Base-by-base conservation (phyloP, 2,329 filamentous ascomycete species). In the Gaeumannomyces tritici region DNA sequence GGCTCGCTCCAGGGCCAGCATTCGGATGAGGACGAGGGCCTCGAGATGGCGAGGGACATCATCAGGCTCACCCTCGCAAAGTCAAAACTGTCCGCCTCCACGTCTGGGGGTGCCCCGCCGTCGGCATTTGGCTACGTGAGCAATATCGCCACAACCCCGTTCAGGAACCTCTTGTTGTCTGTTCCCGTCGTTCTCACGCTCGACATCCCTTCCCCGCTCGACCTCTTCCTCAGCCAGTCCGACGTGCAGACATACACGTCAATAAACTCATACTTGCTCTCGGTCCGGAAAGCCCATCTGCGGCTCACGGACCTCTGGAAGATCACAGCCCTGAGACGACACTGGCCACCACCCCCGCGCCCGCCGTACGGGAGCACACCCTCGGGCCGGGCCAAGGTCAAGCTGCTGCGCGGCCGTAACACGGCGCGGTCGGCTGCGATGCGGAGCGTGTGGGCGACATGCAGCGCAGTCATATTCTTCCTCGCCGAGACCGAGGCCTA, bases 221-320 rank as follows among this genome's bases (percentile, higher is more conserved):
- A 98, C 71, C 83, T 99, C 33, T 96, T 98, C 69, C 83, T 98
- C 31, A 86, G 89, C 13, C 79, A 83, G 4, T 80, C 86, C 0
- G 93, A 98, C 69, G 76, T 96, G 13, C 83, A 89, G 59, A 83
- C 85, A 0, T 99, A 98, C 73, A 89, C 91, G 0, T 82, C 82
- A n/a, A 88, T 97, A 65, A 92, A 96, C 72, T 84, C 91, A 1
- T 98, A 97, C 68, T 83, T 99, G 0, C 78, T 97, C 12, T 89
- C 91, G 0, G 87, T 98, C 65, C 88, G 91, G 61, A 86, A 93
- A 63, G 90, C 92, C 3, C 92, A 97, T 71, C 84, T 96, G 21
- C 88, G 90, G 51, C 80, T 98, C 1, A 89, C 90, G 1, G 86
- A 90, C 67, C 77, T 98, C 1, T 98, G 95, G 93, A 93, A 91